Evolutionary conservation across 768 basidiomycete species (phyloP), one percentile per base, ranked within the genome.

Genomic region (Lactarius pseudohatsudake): DNA sequence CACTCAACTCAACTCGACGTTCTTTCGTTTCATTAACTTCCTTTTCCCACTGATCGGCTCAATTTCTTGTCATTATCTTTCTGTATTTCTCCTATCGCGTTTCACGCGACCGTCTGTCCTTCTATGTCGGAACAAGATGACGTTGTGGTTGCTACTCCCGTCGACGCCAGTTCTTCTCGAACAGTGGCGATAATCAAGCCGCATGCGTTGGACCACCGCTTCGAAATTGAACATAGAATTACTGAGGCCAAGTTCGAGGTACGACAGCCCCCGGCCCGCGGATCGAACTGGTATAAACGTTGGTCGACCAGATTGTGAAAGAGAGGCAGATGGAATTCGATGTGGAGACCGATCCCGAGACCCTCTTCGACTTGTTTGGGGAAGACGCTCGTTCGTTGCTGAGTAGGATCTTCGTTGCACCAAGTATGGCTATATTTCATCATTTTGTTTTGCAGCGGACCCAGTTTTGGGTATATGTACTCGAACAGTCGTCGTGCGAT

Each of bases 381-480:
- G 84, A 89, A 57, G 91, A 93, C 69, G 85, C 88, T 9, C 80
- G 81, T 38, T 88, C 85, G 57, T 82, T 94, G 84, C 84, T 64
- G 90, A 92, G 92, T 93, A 75, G 89, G n/a, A 32, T 28, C 53
- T 43, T 54, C 15, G 36, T 66, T 3, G 34, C 36, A 57, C 65
- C 65, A 61, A 53, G 36, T 15, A 61, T 54, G 55, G 43, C 10
- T 26, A 38, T 43, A 28, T 54, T 43, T 32, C 38, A 15, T 38
- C 11, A 28, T 50, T 56, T 20, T 56, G 20, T 18, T 43, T 58
- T 36, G 36, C 66, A 93, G 91, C 68, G 91, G 90, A 64, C 89
- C 89, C 92, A 22, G 90, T 92, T n/a, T n/a, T 93, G 92, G 90
- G 91, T 94, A 26, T 94, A 93, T 75, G 89, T 94, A 45, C 87